A percentile compares a stretch with the other conserved stretches of the same genome.
Conservation (phyloP, 106 monocot genomes). For the Triglochin maritima region DNA sequence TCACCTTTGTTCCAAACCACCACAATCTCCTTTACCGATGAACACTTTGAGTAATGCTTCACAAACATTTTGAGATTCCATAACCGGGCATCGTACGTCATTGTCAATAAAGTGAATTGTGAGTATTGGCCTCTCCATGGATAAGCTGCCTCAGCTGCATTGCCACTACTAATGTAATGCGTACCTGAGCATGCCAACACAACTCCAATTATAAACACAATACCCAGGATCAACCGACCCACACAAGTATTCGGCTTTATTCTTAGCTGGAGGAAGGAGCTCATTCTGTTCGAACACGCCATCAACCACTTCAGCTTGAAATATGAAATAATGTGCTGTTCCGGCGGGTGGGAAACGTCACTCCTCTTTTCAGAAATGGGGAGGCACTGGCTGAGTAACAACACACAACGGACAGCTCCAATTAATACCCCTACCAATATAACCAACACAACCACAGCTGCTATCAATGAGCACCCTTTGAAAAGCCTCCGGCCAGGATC, state of each 20-base stretch:
- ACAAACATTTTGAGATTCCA: conserved; percentile 80
- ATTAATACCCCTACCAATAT: conserved; percentile 36
- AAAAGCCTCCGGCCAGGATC: conserved; percentile 38
- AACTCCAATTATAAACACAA: conserved; percentile 26
- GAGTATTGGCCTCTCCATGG: conserved; percentile 55
- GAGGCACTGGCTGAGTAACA: conserved; percentile 30
- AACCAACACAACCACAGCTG: conserved; percentile 19
- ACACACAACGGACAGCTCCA: conserved; percentile 38
- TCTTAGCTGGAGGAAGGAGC: conserved; percentile 33
- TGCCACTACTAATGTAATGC: conserved; percentile 52
- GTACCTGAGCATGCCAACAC: conserved; percentile 44
- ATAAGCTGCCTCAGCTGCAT: conserved; percentile 63
- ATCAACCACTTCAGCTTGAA: conserved; percentile 29
- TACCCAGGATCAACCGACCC: conserved; percentile 24
- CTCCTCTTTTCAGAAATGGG: conserved; percentile 35
- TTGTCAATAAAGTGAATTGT: conserved; percentile 78
- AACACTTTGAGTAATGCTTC: conserved; percentile 76
- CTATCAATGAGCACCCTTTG: conserved; percentile 40
- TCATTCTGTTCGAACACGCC: conserved; percentile 17
- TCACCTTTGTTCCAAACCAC: conserved; percentile 77
- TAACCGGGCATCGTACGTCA: conserved; percentile 65
- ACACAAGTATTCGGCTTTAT: conserved; percentile 35
- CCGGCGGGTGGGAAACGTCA: conserved; percentile 7
- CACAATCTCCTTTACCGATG: conserved; percentile 75
- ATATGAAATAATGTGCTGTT: conserved; percentile 4